Evolutionary conservation across 306 rosid species (phyloP).

Genomic region (Senna siamea): DNA sequence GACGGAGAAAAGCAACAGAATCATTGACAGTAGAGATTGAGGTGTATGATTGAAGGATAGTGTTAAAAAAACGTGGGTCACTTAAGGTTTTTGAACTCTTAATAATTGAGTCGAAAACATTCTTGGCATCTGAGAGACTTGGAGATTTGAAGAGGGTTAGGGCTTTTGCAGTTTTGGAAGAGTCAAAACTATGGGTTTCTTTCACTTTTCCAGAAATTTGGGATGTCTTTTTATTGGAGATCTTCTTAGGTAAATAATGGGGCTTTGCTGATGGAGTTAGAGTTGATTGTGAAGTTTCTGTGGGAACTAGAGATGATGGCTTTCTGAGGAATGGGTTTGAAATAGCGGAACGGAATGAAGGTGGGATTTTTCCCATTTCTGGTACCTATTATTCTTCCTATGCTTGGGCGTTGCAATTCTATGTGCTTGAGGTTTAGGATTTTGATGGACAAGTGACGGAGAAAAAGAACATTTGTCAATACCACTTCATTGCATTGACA

Average conservation of each 20-base stretch:
- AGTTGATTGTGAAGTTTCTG: conserved; percentile 30
- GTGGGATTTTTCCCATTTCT: conserved; percentile 76
- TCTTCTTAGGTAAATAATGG: conserved; percentile 40
- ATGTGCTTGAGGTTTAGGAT: conserved; percentile 30
- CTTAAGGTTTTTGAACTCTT: conserved; percentile 35
- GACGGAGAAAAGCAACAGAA: conserved; percentile 70
- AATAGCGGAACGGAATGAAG: conserved; percentile 62
- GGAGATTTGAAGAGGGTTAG: conserved; percentile 61
- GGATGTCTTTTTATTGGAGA: conserved; percentile 34
- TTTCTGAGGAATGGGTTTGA: conserved; percentile 45
- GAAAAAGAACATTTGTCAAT: neutral
- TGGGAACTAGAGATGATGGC: conserved; percentile 43
- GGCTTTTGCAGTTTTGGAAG: conserved; percentile 29
- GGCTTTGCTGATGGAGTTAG: conserved; percentile 37
- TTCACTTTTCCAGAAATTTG: conserved; percentile 24
- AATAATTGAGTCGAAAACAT: conserved; percentile 54
- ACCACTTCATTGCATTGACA: neutral
- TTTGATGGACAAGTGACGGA: neutral
- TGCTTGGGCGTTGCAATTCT: conserved; percentile 17
- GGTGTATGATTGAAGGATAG: conserved; percentile 74
- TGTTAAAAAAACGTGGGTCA: conserved; percentile 58
- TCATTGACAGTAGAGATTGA: conserved; percentile 63
- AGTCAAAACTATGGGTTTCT: conserved; percentile 2
- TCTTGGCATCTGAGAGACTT: conserved; percentile 67
- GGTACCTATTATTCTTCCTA: conserved; percentile 20